These are phyloP conservation scores for Gentiana macrophylla DNA, from an alignment of 257 asterid genomes.

Conservation along the genomic window DNA sequence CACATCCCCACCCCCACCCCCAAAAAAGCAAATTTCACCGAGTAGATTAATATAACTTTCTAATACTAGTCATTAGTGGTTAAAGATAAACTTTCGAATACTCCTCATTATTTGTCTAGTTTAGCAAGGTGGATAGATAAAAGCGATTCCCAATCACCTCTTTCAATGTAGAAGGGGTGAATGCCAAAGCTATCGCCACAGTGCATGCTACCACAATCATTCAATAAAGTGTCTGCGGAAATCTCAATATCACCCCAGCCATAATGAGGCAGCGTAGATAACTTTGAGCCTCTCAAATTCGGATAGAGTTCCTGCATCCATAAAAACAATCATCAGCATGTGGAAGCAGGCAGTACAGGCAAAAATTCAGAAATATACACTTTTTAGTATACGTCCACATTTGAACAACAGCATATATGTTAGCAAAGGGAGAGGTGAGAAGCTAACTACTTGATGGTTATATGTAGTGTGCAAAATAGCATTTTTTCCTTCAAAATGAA, in stretches of 20 bases:
- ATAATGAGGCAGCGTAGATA: constrained; percentile 40
- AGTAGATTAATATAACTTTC: no score
- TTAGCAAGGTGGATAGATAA: no score
- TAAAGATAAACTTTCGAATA: neutral
- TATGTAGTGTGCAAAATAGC: no score
- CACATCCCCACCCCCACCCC: no score
- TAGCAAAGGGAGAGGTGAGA: no score
- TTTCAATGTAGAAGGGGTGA: constrained; percentile 83
- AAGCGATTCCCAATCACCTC: constrained; percentile 33
- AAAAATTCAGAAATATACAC: neutral
- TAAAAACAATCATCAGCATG: neutral
- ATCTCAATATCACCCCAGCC: constrained; percentile 60
- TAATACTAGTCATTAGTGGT: no score
- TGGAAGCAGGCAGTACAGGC: neutral
- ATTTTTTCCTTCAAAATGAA: no score
- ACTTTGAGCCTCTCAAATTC: constrained; percentile 30
- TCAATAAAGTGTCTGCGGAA: constrained; percentile 20
- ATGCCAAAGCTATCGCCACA: constrained; percentile 62
- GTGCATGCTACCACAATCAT: constrained; percentile 46
- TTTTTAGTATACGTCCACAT: no score
- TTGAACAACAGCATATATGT: no score
- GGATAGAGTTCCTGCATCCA: constrained; percentile 38
- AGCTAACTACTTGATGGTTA: no score
- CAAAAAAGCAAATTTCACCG: no score
- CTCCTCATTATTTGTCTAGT: no score